These are phyloP conservation scores for Fusarium kyushuense DNA, from an alignment of 2,329 filamentous ascomycete genomes.

Conservation along the genomic window DNA sequence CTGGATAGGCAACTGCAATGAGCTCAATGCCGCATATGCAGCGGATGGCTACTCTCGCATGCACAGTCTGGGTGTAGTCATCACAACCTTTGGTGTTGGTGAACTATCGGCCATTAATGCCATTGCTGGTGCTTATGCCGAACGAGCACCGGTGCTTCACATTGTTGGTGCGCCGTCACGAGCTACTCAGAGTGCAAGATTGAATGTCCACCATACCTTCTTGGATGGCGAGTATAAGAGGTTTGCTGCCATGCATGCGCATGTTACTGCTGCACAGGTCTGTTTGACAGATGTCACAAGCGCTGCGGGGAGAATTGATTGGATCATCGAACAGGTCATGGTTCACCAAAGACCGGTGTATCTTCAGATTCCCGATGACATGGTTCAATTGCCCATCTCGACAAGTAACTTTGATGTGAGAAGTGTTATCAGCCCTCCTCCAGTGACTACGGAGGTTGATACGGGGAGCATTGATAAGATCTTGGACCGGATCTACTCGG, in stretches of 20 bases:
- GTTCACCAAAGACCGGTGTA: conserved; percentile 14
- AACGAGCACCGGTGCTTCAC: conserved; percentile 12
- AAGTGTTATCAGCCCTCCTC: background rate
- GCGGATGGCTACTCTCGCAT: conserved; percentile 23
- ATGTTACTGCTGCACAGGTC: conserved; percentile 22
- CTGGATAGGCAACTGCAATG: conserved; percentile 27
- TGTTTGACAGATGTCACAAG: background rate
- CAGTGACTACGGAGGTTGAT: background rate
- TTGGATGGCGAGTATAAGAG: conserved; percentile 16
- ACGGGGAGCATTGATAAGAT: background rate
- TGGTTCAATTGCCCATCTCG: conserved; percentile 7
- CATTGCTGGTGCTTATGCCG: conserved; percentile 14
- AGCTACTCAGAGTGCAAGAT: background rate
- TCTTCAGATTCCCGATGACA: conserved; percentile 19
- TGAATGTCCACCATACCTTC: conserved; percentile 10
- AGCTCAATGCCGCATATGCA: conserved; percentile 13
- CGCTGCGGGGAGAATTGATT: conserved; percentile 10
- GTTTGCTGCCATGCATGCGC: conserved; percentile 17
- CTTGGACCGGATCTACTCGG: conserved; percentile 8
- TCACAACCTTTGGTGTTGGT: conserved; percentile 19
- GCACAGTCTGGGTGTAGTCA: background rate
- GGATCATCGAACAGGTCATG: conserved; percentile 18
- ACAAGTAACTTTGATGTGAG: background rate
- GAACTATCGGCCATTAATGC: conserved; percentile 24
- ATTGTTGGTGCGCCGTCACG: conserved; percentile 11